A percentile compares a stretch with the other conserved stretches of the same genome.
Conservation (phyloP, 2,329 filamentous ascomycete genomes). For the Fusarium sp. region DNA sequence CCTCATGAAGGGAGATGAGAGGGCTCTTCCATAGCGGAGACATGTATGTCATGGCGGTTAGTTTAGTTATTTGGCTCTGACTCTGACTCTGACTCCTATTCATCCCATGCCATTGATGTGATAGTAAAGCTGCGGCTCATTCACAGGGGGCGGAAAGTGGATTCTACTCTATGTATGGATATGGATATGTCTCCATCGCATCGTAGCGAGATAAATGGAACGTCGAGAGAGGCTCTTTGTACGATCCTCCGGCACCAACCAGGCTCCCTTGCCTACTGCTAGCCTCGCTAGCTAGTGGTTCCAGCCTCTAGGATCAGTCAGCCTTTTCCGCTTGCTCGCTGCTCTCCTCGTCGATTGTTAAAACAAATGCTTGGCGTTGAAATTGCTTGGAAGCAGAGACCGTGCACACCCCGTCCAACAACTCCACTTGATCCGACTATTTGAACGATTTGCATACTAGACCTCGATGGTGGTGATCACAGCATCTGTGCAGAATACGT, state of each 20-base stretch:
- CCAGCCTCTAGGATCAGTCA: background rate
- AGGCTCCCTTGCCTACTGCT: constrained; percentile 6
- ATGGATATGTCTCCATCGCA: constrained; percentile 3
- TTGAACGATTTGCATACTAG: constrained; percentile 35
- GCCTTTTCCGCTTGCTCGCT: background rate
- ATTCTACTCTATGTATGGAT: constrained; percentile 8
- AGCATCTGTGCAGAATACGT: constrained; percentile 31
- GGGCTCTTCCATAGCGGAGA: constrained; percentile 13
- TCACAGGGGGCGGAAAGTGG: constrained; percentile 30
- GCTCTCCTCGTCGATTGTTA: background rate
- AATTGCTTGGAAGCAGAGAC: constrained; percentile 15
- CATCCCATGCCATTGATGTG: background rate
- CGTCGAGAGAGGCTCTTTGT: constrained; percentile 33
- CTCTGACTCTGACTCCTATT: constrained; percentile 6
- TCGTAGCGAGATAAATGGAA: constrained; percentile 5
- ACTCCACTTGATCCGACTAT: constrained; percentile 23
- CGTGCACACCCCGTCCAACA: constrained; percentile 24
- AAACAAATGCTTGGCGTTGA: constrained; percentile 22
- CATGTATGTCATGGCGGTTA: constrained; percentile 31
- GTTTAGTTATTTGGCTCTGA: constrained; percentile 13
- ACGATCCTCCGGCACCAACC: constrained; percentile 19
- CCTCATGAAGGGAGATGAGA: constrained; percentile 7
- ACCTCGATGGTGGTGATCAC: constrained; percentile 27
- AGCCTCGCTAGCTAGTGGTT: background rate
- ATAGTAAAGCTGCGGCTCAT: constrained; percentile 27